phyloP scores from a whole-genome alignment of 2,329 filamentous ascomycete genomes.

The Nakataea oryzae region DNA sequence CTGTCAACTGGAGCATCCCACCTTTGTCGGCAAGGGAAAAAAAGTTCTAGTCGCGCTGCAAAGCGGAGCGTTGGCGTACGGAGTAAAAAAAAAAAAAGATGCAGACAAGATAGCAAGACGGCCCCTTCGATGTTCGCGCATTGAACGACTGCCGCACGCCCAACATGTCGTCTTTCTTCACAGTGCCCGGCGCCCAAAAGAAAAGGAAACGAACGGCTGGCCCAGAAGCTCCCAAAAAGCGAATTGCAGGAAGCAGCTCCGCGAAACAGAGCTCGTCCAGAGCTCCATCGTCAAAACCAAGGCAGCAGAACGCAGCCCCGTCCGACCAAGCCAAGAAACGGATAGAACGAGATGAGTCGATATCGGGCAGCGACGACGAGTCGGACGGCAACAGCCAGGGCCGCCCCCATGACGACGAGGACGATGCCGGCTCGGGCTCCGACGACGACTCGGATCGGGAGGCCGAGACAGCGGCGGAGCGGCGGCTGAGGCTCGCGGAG shows the following conservation, averaged over 20 bases:
- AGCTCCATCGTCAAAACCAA: slow-evolving; percentile 21
- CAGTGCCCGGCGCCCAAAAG: slow-evolving; percentile 72
- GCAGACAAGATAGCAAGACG: slow-evolving; percentile 1
- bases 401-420: slow-evolving; percentile 18
- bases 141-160: slow-evolving; percentile 11
- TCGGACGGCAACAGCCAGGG: slow-evolving; percentile 50
- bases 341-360: slow-evolving; percentile 58
- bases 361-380: slow-evolving; percentile 73
- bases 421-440: slow-evolving; percentile 25
- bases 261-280: slow-evolving; percentile 30
- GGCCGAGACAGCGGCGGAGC: slow-evolving; percentile 81
- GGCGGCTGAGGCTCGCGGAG: slow-evolving; percentile 77
- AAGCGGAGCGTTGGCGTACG: neutral
- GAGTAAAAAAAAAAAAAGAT: slow-evolving; percentile 4
- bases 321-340: slow-evolving; percentile 27
- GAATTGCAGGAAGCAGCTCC: slow-evolving; percentile 37
- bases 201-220: slow-evolving; percentile 70
- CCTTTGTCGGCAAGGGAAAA: neutral
- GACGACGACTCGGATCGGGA: slow-evolving; percentile 61
- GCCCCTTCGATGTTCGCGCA: neutral
- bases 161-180: slow-evolving; percentile 93
- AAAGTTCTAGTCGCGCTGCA: neutral
- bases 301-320: slow-evolving; percentile 13
- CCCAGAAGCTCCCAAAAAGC: slow-evolving; percentile 47
- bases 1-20: neutral